Base-by-base conservation (phyloP, 306 rosid genomes). In the Sicyos edulis region DNA sequence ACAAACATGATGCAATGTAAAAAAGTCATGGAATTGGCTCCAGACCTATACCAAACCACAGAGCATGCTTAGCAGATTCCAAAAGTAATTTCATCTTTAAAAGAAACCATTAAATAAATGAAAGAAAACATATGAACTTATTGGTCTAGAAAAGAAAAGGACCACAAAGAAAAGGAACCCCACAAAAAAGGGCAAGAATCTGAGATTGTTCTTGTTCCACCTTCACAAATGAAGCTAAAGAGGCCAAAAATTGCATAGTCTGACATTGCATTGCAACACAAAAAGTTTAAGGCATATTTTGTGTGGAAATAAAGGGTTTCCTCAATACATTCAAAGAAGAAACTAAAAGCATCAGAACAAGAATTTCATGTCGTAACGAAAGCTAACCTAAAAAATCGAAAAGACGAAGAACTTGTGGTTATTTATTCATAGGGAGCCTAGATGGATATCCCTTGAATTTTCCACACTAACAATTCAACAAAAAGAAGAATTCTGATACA, bases 381-480 rank as follows among this genome's bases (percentile, higher is more conserved):
- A 29, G 32, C 32, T 29, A 29, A 29, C 32, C 32, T 29, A 29
- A 29, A 29, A 29, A 29, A 29, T 29, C 1, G 50, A 22, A 3
- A 50, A 50, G 42, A 74, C 54, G 59, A 59, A 61, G 74, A 71
- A 71, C 54, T 60, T 74, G 71, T 61, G 54, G 77, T 59, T 69
- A 61, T 29, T 29, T 29, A 29, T 29, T 29, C 32, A 29, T 49
- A 51, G 71, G 77, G 59, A 47, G 24, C 71, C 50, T 61, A 61
- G 57, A 62, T 74, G 60, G 77, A 65, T 50, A 61, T 74, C 77
- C 77, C 70, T 26, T 59, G 49, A 60, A 60, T 47, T 74, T 74
- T 63, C 47, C 77, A 74, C 77, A 74, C 77, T 61, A 74, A 32
- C 77, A 34, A n/a, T 58, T 73, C 69, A 58, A 47, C 70, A 59